A percentile compares a stretch with the other conserved stretches of the same genome.
Evolutionary conservation across 129 eudicot genomes (phyloP).

Genomic region (Artemisia annua): DNA sequence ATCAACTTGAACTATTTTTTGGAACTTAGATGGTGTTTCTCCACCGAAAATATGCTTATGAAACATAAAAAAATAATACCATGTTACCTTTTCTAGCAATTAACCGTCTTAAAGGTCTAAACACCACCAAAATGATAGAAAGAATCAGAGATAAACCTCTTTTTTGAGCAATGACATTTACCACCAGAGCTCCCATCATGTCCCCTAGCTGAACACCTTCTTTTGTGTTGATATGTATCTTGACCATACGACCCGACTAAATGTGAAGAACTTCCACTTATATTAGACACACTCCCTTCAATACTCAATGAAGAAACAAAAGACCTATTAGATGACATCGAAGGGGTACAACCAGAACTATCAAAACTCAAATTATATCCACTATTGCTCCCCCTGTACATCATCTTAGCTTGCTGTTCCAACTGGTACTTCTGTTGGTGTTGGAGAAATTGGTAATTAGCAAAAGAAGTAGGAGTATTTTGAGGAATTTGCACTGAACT

Average conservation of each 20-base stretch:
- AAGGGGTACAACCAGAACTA: slow-evolving; percentile 64
- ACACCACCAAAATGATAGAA: not conserved
- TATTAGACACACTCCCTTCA: slow-evolving; percentile 80
- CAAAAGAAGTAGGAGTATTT: slow-evolving; percentile 18
- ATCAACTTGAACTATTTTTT: too few relatives aligned
- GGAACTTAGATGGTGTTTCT: too few relatives aligned
- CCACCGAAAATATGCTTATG: too few relatives aligned
- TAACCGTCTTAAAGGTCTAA: too few relatives aligned
- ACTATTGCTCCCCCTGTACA: slow-evolving; percentile 53
- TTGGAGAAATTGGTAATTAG: slow-evolving; percentile 39
- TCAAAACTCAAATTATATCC: slow-evolving; percentile 64
- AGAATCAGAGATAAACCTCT: slow-evolving; percentile 43
- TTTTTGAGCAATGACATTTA: slow-evolving; percentile 82
- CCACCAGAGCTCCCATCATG: slow-evolving; percentile 67
- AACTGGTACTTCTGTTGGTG: slow-evolving; percentile 54
- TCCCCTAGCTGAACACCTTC: slow-evolving; percentile 59
- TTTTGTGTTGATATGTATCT: slow-evolving; percentile 50
- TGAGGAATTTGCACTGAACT: slow-evolving; percentile 41
- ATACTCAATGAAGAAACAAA: slow-evolving; percentile 77
- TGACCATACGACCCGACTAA: slow-evolving; percentile 56
- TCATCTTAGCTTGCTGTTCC: slow-evolving; percentile 61
- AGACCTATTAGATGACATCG: slow-evolving; percentile 78
- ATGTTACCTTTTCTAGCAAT: too few relatives aligned
- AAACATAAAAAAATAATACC: too few relatives aligned
- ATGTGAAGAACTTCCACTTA: slow-evolving; percentile 52